Conservation (phyloP, 2,329 filamentous ascomycete genomes). For the Claviceps fusiformis region DNA sequence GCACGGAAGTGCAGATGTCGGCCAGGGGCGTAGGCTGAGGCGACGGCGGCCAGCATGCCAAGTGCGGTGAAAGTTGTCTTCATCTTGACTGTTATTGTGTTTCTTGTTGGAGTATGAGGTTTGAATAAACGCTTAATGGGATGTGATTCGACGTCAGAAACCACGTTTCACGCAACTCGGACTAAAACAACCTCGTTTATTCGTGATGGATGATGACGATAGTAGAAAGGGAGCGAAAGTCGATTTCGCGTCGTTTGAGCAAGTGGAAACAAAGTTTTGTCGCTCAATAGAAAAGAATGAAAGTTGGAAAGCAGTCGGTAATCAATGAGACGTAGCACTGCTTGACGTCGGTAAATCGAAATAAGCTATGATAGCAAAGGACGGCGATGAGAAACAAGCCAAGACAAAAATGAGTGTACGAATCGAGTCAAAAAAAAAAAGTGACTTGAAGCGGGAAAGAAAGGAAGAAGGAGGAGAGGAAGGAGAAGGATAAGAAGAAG, state of each 20-base stretch:
- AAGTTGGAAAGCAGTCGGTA: constrained; percentile 9
- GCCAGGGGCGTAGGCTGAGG: constrained; percentile 25
- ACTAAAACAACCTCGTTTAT: not conserved
- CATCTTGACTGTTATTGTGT: constrained; percentile 27
- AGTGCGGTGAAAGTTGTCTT: constrained; percentile 30
- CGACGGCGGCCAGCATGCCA: constrained; percentile 31
- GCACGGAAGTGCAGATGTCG: constrained; percentile 18
- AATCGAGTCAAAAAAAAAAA: not conserved
- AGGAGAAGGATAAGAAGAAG: not conserved
- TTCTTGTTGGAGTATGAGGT: not conserved
- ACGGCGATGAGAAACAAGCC: constrained; percentile 6
- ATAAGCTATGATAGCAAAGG: constrained; percentile 7
- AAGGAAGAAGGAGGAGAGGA: not conserved
- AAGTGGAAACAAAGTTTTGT: constrained; percentile 19
- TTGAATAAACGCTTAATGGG: not conserved
- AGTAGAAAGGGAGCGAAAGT: constrained; percentile 15
- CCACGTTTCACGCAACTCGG: not conserved
- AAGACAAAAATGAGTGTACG: constrained; percentile 19
- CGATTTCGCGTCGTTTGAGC: constrained; percentile 16
- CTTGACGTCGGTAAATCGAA: constrained; percentile 7
- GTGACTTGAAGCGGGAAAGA: constrained; percentile 2
- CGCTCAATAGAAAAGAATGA: constrained; percentile 14
- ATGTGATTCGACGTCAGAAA: not conserved
- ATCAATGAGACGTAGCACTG: constrained; percentile 7
- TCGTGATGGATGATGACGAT: not conserved